These are phyloP conservation scores for Firmiana major DNA, from an alignment of 345 rosid species.

Conservation along the genomic window DNA sequence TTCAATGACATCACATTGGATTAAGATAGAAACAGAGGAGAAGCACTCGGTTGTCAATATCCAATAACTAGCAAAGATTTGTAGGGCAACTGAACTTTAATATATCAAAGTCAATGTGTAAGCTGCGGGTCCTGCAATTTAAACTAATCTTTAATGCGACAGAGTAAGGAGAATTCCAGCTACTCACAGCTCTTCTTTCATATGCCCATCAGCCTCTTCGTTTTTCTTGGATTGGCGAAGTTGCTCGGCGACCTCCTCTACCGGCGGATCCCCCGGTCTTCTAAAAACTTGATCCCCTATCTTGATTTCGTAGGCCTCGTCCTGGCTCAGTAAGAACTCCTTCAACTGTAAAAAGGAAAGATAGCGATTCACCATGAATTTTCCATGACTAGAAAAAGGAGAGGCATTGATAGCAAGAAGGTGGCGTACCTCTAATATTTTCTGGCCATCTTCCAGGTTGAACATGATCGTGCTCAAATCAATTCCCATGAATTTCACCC, in stretches of 20 bases:
- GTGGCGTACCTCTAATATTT: slow-evolving; percentile 47
- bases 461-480: slow-evolving; percentile 85
- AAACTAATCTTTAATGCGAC: not conserved
- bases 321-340: slow-evolving; percentile 69
- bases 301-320: slow-evolving; percentile 87
- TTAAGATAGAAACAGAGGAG: no score
- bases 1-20: no score
- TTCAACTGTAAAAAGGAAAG: slow-evolving; percentile 43
- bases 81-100: not conserved
- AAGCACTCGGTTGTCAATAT: no score
- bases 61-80: no score
- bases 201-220: slow-evolving; percentile 14
- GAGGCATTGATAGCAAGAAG: not conserved
- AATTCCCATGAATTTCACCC: slow-evolving; percentile 61
- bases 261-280: slow-evolving; percentile 78
- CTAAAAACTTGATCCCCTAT: slow-evolving; percentile 68
- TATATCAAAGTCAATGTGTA: not conserved
- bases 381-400: not conserved
- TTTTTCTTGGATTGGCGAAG: slow-evolving; percentile 30
- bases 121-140: not conserved
- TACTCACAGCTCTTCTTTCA: slow-evolving; percentile 58
- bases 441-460: slow-evolving; percentile 58
- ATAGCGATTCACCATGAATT: not conserved
- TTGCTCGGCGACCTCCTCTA: slow-evolving; percentile 50
- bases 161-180: not conserved